Evolutionary conservation across 2,329 filamentous ascomycete genomes (phyloP), one percentile per base, ranked within the genome.

Genomic region (Fusarium irregulare): DNA sequence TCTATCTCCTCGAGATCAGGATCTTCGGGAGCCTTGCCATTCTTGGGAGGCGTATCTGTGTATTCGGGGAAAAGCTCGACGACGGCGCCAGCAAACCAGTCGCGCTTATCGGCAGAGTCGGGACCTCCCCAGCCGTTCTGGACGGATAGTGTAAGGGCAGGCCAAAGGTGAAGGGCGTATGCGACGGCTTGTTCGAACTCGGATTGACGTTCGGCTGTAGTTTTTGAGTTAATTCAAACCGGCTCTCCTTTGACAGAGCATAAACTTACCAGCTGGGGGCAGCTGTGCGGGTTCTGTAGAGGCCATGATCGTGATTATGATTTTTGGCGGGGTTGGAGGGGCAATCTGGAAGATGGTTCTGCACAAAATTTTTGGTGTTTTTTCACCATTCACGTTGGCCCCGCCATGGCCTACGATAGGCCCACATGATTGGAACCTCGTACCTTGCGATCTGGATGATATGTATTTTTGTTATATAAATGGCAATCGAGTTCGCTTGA

Each of bases 71-170:
- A 91, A 68, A 97, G 88, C 27, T 97, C 93, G 63, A 91, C 91
- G 56, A 98, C 86, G 45, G 92, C 92, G 69, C 94, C 94, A 54
- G 93, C 95, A 76, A 99, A 93, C 95, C 94, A 98, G 85, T 97
- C 95, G 76, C 95, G 92, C 84, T 98, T 98, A 81, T 97, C 93
- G 65, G 86, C 80, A 23, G 90, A 91, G 76, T 93, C 90, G 42
- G 93, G 89, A 4, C 95, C 96, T 75, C 95, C 96, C 92, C 94
- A 97, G 81, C 89, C 86, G 79, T 93, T 93, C 78, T 92, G 88
- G 46, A 98, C 93, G 48, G 96, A 93, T 77, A 97, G 89, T 50
- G 91, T 92, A 56, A 99, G 90, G 32, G 93, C 91, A 10, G 92
- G 90, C 96, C 96, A 99, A 77, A 92, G 88, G 83, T 94, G 90